Conservation (phyloP, 805 yeast genomes). For the Candida quercuum region DNA sequence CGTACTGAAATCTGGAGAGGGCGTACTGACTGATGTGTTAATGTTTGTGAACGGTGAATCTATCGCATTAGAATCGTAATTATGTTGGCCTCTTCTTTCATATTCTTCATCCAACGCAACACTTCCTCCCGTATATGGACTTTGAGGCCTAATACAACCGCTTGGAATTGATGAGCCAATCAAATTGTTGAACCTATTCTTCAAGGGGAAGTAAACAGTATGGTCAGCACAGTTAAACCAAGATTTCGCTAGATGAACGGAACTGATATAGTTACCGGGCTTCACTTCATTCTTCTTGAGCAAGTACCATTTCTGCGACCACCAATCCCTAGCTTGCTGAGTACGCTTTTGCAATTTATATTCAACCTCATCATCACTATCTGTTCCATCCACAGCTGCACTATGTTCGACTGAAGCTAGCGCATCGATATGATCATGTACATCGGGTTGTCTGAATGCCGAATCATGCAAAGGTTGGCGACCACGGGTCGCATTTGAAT, state of each 20-base stretch:
- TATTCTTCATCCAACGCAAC: neutral
- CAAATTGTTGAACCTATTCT: neutral
- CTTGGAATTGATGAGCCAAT: neutral
- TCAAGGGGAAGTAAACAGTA: neutral
- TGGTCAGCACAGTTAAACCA: neutral
- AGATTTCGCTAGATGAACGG: neutral
- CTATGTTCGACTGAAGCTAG: too few species aligned
- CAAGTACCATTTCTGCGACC: slow-evolving; percentile 1
- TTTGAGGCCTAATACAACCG: neutral
- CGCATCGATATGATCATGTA: too few species aligned
- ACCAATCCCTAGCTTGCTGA: neutral
- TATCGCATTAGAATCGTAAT: neutral
- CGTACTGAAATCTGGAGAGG: neutral
- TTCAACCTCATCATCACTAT: neutral
- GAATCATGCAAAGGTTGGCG: neutral
- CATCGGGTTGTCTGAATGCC: too few species aligned
- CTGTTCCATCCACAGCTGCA: too few species aligned
- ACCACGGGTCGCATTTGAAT: neutral
- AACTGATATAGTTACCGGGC: neutral
- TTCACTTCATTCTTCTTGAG: neutral
- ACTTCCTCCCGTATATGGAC: too few species aligned
- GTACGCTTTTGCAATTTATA: neutral
- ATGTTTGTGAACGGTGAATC: neutral
- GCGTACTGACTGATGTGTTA: neutral
- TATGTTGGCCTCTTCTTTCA: neutral